These are phyloP conservation scores for Didymellaceae sp. DNA, from an alignment of 2,329 filamentous ascomycete species.

Conservation along the genomic window DNA sequence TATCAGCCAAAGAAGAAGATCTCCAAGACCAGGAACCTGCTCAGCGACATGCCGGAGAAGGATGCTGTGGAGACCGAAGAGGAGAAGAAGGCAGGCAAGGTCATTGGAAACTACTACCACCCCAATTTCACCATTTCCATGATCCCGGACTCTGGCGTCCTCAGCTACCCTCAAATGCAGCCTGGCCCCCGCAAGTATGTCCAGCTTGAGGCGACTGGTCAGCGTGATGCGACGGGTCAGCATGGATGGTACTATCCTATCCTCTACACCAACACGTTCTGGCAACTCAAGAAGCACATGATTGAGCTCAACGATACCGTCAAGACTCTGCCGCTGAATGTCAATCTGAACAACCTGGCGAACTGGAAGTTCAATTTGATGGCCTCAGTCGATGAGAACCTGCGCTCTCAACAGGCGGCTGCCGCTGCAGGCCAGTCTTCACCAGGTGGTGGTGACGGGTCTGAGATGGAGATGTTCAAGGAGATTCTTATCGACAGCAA, in stretches of 20 bases:
- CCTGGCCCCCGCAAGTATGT: slow-evolving; percentile 80
- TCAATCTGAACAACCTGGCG: slow-evolving; percentile 80
- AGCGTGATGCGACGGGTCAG: slow-evolving; percentile 81
- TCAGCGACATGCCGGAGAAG: slow-evolving; percentile 59
- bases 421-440: slow-evolving; percentile 74
- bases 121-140: slow-evolving; percentile 91
- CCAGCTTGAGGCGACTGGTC: slow-evolving; percentile 77
- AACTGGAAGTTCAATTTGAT: slow-evolving; percentile 91
- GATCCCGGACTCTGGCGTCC: slow-evolving; percentile 77
- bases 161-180: slow-evolving; percentile 70
- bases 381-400: slow-evolving; percentile 82
- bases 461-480: slow-evolving; percentile 96
- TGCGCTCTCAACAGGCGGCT: slow-evolving; percentile 81
- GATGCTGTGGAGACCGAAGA: slow-evolving; percentile 60
- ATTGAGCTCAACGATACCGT: slow-evolving; percentile 89
- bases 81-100: slow-evolving; percentile 65
- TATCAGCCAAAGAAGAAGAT: slow-evolving; percentile 91
- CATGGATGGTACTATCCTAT: slow-evolving; percentile 95
- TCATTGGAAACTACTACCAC: slow-evolving; percentile 88
- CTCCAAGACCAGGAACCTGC: slow-evolving; percentile 83
- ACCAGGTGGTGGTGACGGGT: slow-evolving; percentile 83
- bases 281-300: slow-evolving; percentile 94
- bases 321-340: slow-evolving; percentile 77
- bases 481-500: slow-evolving; percentile 94
- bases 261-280: slow-evolving; percentile 93